Base-by-base conservation (phyloP, 2,329 filamentous ascomycete genomes). In the Aspergillus uvarum region DNA sequence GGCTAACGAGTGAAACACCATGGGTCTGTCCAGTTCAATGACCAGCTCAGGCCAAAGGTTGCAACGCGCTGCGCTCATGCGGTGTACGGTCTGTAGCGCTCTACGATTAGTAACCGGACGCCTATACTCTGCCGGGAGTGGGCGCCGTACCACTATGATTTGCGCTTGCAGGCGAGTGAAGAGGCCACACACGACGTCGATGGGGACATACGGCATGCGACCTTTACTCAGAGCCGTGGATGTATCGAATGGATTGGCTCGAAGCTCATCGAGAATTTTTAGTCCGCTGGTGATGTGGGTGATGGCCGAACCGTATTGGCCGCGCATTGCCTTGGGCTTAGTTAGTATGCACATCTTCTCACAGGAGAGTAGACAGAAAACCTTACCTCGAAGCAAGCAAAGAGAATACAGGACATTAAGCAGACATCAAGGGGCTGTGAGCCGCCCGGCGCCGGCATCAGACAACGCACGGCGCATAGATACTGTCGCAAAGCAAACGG, bases 231-330 rank as follows among this genome's bases (percentile, higher is more conserved):
- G 12, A 16, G 31, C 2, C 2, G 14, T 10, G 32, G 12, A 42
- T 5, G 2, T 14, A 10, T 8, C 21, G 21, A 22, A 24, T 14
- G 31, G 31, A 19, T 8, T 52, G 21, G 51, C 24, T 21, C 51
- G 51, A 3, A 52, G 21, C 21, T 52, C 51, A n/a, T 38, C 24
- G 32, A 52, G 51, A 14, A 52, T 52, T 3, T 52, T 42, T 4
- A 52, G 31, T 42, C 51, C 51, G 32, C 51, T 52, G 51, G 51
- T 42, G 51, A 52, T 42, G 31, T 52, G 51, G 2, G 51, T 44
- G 31, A 52, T 52, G 21, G 51, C 51, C 19, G 51, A 38, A 3
- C 31, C 51, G 51, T 42, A 52, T 10, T 52, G 32, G 21, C 32
- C 51, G 19, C 51, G 31, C 51, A 52, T 52, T 2, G 51, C 51